These are phyloP conservation scores for Penicillium steckii DNA, from an alignment of 495 filamentous ascomycete genomes.

Conservation along the genomic window DNA sequence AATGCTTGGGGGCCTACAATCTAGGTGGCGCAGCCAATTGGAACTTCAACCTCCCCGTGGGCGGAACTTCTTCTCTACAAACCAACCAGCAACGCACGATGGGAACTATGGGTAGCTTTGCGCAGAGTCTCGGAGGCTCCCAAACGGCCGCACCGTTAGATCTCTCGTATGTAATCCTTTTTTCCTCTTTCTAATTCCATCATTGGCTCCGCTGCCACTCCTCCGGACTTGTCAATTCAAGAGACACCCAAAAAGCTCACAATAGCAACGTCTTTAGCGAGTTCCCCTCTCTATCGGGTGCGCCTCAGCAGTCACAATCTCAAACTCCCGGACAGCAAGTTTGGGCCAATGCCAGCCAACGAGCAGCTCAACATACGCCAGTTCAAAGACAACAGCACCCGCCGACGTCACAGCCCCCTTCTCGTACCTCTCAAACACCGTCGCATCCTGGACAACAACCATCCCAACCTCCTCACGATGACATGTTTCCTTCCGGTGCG, in stretches of 20 bases:
- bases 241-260: conserved; percentile 17
- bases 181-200: background rate
- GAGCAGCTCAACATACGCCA: conserved; percentile 56
- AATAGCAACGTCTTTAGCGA: conserved; percentile 52
- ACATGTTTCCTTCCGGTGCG: conserved; percentile 48
- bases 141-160: conserved; percentile 75
- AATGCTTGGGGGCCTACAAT: conserved; percentile 32
- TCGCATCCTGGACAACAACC: conserved; percentile 59
- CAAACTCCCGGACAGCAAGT: conserved; percentile 58
- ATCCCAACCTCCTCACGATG: conserved; percentile 56
- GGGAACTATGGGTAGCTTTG: conserved; percentile 68
- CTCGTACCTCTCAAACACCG: conserved; percentile 51
- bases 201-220: conserved; percentile 1
- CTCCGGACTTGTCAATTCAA: conserved; percentile 2
- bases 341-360: conserved; percentile 65
- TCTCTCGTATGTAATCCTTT: conserved; percentile 65
- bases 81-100: conserved; percentile 61
- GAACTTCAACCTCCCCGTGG: conserved; percentile 76
- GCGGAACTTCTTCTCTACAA: conserved; percentile 59
- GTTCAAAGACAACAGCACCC: conserved; percentile 67
- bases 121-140: conserved; percentile 75
- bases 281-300: conserved; percentile 78
- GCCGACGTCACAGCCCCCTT: conserved; percentile 44
- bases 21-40: conserved; percentile 68
- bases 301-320: conserved; percentile 62